Conservation (phyloP, 2,329 filamentous ascomycete species). For the Tolypocladium ovalisporum region DNA sequence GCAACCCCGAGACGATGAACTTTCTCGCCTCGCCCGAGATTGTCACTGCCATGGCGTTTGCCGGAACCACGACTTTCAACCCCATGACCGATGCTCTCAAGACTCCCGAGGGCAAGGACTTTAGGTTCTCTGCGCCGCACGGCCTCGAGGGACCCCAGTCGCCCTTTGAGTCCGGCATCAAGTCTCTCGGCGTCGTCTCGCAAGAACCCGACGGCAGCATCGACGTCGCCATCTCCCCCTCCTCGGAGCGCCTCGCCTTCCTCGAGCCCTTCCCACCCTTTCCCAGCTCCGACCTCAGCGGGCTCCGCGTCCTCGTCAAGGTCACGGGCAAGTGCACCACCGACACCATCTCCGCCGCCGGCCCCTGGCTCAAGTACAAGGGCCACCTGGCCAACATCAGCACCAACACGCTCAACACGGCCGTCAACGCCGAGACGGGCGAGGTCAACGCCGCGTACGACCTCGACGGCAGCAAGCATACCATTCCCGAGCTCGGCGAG, state of each 20-base stretch:
- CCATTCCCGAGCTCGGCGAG: conserved; percentile 79
- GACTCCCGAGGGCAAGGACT: conserved; percentile 68
- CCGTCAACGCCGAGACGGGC: conserved; percentile 81
- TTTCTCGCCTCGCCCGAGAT: conserved; percentile 95
- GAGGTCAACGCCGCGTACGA: conserved; percentile 93
- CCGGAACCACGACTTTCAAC: conserved; percentile 90
- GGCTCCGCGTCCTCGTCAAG: conserved; percentile 84
- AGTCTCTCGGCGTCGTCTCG: conserved; percentile 60
- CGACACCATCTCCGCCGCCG: conserved; percentile 94
- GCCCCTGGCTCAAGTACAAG: conserved; percentile 98
- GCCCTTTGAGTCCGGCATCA: conserved; percentile 69
- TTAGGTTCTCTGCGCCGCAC: conserved; percentile 73
- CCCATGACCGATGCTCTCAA: conserved; percentile 78
- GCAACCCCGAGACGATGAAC: conserved; percentile 96
- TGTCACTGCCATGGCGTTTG: conserved; percentile 91
- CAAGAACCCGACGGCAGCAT: conserved; percentile 61
- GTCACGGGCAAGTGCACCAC: conserved; percentile 97
- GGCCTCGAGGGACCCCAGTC: conserved; percentile 53
- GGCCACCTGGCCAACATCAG: conserved; percentile 96
- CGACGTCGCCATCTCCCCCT: conserved; percentile 68
- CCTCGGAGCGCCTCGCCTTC: conserved; percentile 80
- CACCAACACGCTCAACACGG: conserved; percentile 93
- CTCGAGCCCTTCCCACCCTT: conserved; percentile 86
- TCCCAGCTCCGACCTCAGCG: conserved; percentile 61
- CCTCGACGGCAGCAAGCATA: conserved; percentile 58